phyloP scores from a whole-genome alignment of 768 basidiomycete species.

The Pleurotus djamor region DNA sequence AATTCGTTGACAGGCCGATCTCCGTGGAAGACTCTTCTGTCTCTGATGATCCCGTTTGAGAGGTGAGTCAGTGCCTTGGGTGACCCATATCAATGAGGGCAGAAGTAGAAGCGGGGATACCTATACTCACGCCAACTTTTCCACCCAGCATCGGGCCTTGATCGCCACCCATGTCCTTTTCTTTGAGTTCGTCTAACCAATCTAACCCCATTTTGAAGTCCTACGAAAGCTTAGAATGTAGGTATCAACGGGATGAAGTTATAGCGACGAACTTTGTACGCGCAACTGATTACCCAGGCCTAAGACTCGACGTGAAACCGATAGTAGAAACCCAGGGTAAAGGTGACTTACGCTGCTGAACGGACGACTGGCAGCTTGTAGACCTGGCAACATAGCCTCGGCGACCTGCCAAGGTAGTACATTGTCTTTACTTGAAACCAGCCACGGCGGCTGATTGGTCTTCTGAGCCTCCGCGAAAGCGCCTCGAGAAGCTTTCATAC shows the following conservation, averaged over 20 bases:
- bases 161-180: neutral
- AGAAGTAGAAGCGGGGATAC: no score
- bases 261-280: slow-evolving; percentile 23
- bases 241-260: no score
- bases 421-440: neutral
- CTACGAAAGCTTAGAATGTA: slow-evolving; percentile 9
- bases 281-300: slow-evolving; percentile 29
- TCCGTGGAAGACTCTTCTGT: slow-evolving; percentile 12
- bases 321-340: neutral
- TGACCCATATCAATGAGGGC: no score
- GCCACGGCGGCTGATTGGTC: neutral
- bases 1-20: neutral
- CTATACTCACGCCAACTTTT: neutral
- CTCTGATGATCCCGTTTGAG: slow-evolving; percentile 35
- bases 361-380: neutral
- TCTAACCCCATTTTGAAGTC: slow-evolving; percentile 9
- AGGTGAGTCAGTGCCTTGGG: slow-evolving; percentile 22
- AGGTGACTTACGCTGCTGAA: neutral
- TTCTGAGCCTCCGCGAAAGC: neutral
- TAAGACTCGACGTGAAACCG: slow-evolving; percentile 8
- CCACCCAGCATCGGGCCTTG: neutral
- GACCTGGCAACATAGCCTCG: slow-evolving; percentile 2
- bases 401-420: slow-evolving; percentile 8
- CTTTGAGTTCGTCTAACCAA: neutral
- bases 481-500: slow-evolving; percentile 21